Base-by-base conservation (phyloP, 2,329 filamentous ascomycete genomes). In the Colletotrichum orchidophilum region DNA sequence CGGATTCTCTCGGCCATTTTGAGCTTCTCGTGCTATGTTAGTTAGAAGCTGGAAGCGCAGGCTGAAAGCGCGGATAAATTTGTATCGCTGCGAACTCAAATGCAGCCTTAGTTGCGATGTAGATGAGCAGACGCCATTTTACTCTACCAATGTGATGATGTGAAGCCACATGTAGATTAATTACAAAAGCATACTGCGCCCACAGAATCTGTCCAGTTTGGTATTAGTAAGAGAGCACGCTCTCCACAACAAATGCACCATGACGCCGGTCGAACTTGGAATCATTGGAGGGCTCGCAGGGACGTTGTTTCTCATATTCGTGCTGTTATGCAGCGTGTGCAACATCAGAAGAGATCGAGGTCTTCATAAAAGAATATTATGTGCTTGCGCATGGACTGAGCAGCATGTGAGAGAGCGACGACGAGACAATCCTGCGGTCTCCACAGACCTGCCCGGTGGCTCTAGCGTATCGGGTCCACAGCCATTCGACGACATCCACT, bases 301-400 rank as follows among this genome's bases (percentile, higher is more conserved):
- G 2, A 64, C 26, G 26, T 18, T 64, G 18, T 26, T 64, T 31
- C 35, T 64, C 18, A 2, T 57, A 3, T 3, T 42, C 57, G 33
- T 64, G 7, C 9, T 64, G 35, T 46, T 57, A 64, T 64, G 29
- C 35, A 64, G 35, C 18, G 6, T 64, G 2, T 64, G 35, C 12
- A 64, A 35, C n/a, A 64, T 64, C 9, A 64, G 52, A 29, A n/a
- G 35, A 64, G 35, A 50, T 29, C 26, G 57, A 35, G n/a, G n/a
- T n/a, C n/a, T n/a, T n/a, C n/a, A n/a, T n/a, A n/a, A n/a, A n/a
- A n/a, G n/a, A n/a, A n/a, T n/a, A n/a, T n/a, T n/a, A n/a, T n/a
- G n/a, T n/a, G n/a, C n/a, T n/a, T n/a, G n/a, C n/a, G n/a, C n/a
- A n/a, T n/a, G n/a, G n/a, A n/a, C n/a, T n/a, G n/a, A n/a, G n/a